Evolutionary conservation across 352 stramenopile species (phyloP).

Genomic region (Phytophthora pisi): DNA sequence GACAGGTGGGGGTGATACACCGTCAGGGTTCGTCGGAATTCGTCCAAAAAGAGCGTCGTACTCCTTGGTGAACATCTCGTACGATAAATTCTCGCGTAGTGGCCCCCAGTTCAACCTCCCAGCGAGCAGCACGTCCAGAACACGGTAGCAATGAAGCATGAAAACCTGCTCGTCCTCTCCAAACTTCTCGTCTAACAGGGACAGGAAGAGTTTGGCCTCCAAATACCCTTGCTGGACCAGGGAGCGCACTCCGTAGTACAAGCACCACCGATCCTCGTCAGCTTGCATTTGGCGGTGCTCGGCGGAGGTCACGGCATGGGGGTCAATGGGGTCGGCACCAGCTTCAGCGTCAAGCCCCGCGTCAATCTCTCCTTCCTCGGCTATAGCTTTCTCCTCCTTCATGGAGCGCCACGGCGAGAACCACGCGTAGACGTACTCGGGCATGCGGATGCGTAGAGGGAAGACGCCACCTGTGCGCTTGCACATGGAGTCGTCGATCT

Average conservation of each 20-base stretch:
- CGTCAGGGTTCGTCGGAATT: not conserved
- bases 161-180: conserved; percentile 93
- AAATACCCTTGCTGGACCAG: conserved; percentile 87
- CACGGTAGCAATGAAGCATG: conserved; percentile 88
- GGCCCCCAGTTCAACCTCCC: conserved; percentile 70
- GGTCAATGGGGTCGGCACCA: conserved; percentile 14
- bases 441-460: conserved; percentile 82
- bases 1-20: not conserved
- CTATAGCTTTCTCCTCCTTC: conserved; percentile 61
- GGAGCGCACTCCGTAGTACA: conserved; percentile 93
- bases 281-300: conserved; percentile 62
- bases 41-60: conserved; percentile 45
- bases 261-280: conserved; percentile 91
- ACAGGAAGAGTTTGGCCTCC: conserved; percentile 92
- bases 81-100: conserved; percentile 60
- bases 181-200: conserved; percentile 92
- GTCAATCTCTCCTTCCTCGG: conserved; percentile 31
- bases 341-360: conserved; percentile 10
- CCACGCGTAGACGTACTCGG: conserved; percentile 94
- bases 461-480: conserved; percentile 50
- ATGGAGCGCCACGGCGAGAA: conserved; percentile 82
- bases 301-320: conserved; percentile 12
- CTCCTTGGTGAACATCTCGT: conserved; percentile 57
- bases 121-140: conserved; percentile 74
- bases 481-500: conserved; percentile 81